A percentile compares a stretch with the other conserved stretches of the same genome.
Evolutionary conservation across 148 eudicot species (phyloP).

Genomic region (Suaeda aralocaspica): DNA sequence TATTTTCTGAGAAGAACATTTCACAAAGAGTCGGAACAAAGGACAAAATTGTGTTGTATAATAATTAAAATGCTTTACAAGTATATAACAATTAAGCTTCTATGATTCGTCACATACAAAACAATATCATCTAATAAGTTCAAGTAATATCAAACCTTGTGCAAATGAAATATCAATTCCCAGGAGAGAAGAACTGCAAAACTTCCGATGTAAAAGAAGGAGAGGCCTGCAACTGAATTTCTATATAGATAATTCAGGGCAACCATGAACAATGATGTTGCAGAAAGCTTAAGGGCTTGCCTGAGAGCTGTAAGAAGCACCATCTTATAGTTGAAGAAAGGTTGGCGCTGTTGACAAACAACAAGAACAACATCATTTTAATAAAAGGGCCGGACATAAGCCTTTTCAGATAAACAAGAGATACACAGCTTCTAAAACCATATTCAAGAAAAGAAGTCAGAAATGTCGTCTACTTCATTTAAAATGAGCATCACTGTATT

Average conservation of each 20-base stretch:
- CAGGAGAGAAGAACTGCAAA: conserved; percentile 61
- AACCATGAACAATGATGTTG: conserved; percentile 32
- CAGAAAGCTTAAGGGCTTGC: conserved; percentile 58
- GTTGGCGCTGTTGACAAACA: conserved; percentile 65
- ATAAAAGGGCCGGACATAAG: neutral
- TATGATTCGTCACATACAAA: neutral
- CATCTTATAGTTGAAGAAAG: conserved; percentile 94
- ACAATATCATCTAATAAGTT: neutral
- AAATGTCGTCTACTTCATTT: too few species aligned
- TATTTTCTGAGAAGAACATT: too few species aligned
- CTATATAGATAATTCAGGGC: conserved; percentile 33
- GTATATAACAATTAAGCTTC: too few species aligned
- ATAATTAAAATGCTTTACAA: too few species aligned
- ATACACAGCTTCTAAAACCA: too few species aligned
- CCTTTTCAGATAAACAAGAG: neutral
- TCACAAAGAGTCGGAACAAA: too few species aligned
- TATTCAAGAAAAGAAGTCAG: too few species aligned
- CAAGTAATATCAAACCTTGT: conserved; percentile 50
- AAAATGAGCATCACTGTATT: too few species aligned
- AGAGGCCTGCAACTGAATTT: conserved; percentile 33
- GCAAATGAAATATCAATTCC: conserved; percentile 82
- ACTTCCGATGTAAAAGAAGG: conserved; percentile 42
- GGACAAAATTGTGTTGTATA: too few species aligned
- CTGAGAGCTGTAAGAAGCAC: conserved; percentile 53
- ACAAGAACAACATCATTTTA: neutral